Conservation (phyloP, 495 filamentous ascomycete species). For the Xylaria intraflava region DNA sequence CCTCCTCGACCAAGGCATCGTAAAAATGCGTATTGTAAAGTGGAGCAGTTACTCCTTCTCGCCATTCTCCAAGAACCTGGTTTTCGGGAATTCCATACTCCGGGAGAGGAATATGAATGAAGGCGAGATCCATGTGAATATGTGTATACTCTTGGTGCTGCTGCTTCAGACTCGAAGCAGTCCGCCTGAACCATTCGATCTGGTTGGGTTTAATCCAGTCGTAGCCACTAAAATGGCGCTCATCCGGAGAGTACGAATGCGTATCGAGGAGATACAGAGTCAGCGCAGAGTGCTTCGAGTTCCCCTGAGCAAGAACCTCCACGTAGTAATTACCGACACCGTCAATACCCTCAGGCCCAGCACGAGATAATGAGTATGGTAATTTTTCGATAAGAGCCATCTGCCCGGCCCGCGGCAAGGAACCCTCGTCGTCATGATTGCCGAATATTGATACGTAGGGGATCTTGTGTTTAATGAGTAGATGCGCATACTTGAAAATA, state of each 20-base stretch:
- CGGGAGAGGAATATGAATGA: slow-evolving; percentile 93
- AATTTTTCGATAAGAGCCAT: slow-evolving; percentile 82
- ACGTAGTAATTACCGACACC: slow-evolving; percentile 93
- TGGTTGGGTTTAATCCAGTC: slow-evolving; percentile 94
- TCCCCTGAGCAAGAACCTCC: slow-evolving; percentile 76
- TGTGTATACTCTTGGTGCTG: slow-evolving; percentile 74
- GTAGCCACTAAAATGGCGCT: slow-evolving; percentile 76
- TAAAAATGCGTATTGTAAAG: slow-evolving; percentile 81
- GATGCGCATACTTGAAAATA: slow-evolving; percentile 86
- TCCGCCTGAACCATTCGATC: slow-evolving; percentile 87
- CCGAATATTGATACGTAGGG: slow-evolving; percentile 94
- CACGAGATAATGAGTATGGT: slow-evolving; percentile 78
- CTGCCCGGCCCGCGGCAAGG: slow-evolving; percentile 63
- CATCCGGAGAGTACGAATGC: slow-evolving; percentile 86
- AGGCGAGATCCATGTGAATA: slow-evolving; percentile 92
- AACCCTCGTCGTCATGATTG: slow-evolving; percentile 93
- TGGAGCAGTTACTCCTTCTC: slow-evolving; percentile 77
- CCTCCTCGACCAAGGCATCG: slow-evolving; percentile 77
- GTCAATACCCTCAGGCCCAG: slow-evolving; percentile 75
- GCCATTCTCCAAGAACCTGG: slow-evolving; percentile 56
- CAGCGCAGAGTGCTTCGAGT: slow-evolving; percentile 75
- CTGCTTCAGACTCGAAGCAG: slow-evolving; percentile 59
- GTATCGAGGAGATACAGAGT: slow-evolving; percentile 93
- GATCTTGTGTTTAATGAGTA: slow-evolving; percentile 78
- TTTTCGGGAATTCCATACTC: slow-evolving; percentile 60